phyloP scores from a whole-genome alignment of 1,139 yeast species.

The Sugiyamaella japonica region DNA sequence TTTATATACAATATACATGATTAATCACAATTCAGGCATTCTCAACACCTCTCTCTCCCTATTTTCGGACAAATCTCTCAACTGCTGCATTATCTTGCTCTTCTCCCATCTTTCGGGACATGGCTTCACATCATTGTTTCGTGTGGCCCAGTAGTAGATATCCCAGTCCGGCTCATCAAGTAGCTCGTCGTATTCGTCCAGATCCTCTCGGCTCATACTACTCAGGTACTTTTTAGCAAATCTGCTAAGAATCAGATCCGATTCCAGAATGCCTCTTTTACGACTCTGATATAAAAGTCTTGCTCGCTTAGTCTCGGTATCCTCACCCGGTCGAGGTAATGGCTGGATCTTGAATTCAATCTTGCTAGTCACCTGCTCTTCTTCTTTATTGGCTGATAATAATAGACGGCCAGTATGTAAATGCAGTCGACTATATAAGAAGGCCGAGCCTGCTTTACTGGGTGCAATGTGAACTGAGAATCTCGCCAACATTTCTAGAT shows the following conservation, averaged over 20 bases:
- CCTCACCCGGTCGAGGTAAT: constrained; percentile 69
- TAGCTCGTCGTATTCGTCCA: constrained; percentile 81
- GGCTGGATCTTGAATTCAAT: constrained; percentile 60
- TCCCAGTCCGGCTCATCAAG: constrained; percentile 98
- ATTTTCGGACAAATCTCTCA: constrained; percentile 76
- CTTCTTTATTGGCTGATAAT: background rate
- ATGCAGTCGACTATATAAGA: background rate
- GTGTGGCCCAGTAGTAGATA: constrained; percentile 96
- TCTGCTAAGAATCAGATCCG: constrained; percentile 79
- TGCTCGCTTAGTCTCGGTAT: constrained; percentile 75
- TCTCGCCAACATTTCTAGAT: background rate
- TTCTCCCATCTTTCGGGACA: constrained; percentile 83
- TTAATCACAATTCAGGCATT: constrained; percentile 67
- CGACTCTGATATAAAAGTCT: constrained; percentile 88
- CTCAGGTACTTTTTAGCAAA: constrained; percentile 77
- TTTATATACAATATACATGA: constrained; percentile 2
- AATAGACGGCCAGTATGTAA: background rate
- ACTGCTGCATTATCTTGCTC: constrained; percentile 58
- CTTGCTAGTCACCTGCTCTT: constrained; percentile 1
- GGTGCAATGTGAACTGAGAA: background rate
- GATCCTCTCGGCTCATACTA: constrained; percentile 59
- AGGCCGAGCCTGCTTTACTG: background rate
- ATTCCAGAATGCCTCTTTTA: constrained; percentile 92
- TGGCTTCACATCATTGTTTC: constrained; percentile 75
- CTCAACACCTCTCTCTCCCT: constrained; percentile 70